Base-by-base conservation (phyloP, 169 alveolate genomes). In the Babesia gibsoni region DNA sequence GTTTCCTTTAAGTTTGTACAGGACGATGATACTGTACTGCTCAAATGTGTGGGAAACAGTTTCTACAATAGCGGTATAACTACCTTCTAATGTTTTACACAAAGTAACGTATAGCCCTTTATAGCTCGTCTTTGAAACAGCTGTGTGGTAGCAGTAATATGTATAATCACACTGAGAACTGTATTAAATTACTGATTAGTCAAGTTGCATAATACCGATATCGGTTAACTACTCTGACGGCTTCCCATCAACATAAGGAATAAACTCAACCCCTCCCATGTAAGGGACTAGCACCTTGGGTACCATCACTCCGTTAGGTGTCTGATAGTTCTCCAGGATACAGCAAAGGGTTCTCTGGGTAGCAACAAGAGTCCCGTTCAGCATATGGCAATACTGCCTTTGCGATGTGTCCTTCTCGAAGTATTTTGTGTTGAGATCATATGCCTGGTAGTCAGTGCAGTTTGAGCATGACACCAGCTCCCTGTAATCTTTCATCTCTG, bases 391-490 rank as follows among this genome's bases (percentile, higher is more conserved):
- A 80, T 89, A 91, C 59, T 56, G 75, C 72, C 70, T 75, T 52
- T 73, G 75, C n/a, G 89, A 65, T 37, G 83, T 84, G 46, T 64
- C 66, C 53, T 56, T 67, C 54, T 57, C 75, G 67, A 52, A 77
- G 77, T 84, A 88, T 39, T 58, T 84, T 41, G 90, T 56, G 63
- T 88, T 84, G 9, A 88, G 50, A 57, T 79, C 73, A n/a, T 70
- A 59, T 14, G 96, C 81, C 84, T 98, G 98, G 90, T 90, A 98
- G 85, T 98, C 99, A 14, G 99, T 97, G 89, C 99, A 98, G 91
- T 98, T 98, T 43, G 99, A 95, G 82, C 99, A 96, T 52, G 99
- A 94, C 45, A 97, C 99, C 23, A 98, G 93, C 84, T 98, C 99
- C 58, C 98, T 84, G 83, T 94, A 98, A 46, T 91, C 94, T 10